Evolutionary conservation across 2,329 filamentous ascomycete genomes (phyloP).

Genomic region (Paecilomyces dactylethromorphus): DNA sequence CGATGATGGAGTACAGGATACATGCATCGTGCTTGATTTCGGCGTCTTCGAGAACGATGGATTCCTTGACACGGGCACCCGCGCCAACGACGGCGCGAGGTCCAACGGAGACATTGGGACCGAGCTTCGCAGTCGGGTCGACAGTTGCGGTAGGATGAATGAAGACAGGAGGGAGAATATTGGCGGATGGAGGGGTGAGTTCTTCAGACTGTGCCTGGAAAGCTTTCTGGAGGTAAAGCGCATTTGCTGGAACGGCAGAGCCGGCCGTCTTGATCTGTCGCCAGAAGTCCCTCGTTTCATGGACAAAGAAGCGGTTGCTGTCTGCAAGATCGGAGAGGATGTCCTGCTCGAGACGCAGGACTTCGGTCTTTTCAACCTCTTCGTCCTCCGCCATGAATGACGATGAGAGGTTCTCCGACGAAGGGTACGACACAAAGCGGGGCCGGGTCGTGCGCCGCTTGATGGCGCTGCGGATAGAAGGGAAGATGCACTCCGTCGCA

Average conservation of each 20-base stretch:
- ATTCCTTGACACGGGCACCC: constrained; percentile 88
- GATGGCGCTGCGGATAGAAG: constrained; percentile 86
- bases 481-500: constrained; percentile 91
- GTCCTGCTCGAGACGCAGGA: constrained; percentile 93
- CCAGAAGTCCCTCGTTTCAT: constrained; percentile 99
- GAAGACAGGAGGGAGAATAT: constrained; percentile 87
- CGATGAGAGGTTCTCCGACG: constrained; percentile 82
- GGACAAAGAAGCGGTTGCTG: constrained; percentile 95
- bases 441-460: constrained; percentile 91
- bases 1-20: constrained; percentile 90
- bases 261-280: constrained; percentile 99
- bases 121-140: constrained; percentile 91
- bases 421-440: constrained; percentile 88
- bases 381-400: constrained; percentile 62
- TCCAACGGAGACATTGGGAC: constrained; percentile 92
- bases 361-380: constrained; percentile 70
- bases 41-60: constrained; percentile 87
- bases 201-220: constrained; percentile 76
- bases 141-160: constrained; percentile 88
- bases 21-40: constrained; percentile 97
- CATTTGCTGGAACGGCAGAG: constrained; percentile 92
- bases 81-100: constrained; percentile 79
- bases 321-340: constrained; percentile 93
- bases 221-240: constrained; percentile 91
- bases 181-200: constrained; percentile 74